Conservation (phyloP, 2,329 filamentous ascomycete genomes). For the Chaetomiaceae sp. region DNA sequence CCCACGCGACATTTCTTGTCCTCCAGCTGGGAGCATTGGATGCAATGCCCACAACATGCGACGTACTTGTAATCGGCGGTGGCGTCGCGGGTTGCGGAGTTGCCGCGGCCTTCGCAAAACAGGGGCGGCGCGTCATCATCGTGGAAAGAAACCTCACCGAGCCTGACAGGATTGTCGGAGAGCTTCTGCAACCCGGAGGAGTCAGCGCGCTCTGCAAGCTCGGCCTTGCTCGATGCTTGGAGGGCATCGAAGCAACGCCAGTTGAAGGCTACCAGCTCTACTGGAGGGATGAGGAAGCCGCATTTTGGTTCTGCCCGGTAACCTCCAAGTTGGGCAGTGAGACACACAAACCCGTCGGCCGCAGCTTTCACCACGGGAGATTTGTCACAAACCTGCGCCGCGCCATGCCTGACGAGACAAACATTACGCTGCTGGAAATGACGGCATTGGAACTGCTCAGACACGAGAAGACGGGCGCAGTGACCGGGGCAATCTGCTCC, state of each 20-base stretch:
- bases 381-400: conserved; percentile 7
- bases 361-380: conserved; percentile 15
- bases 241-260: conserved; percentile 15
- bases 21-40: too few species aligned
- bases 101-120: conserved; percentile 7
- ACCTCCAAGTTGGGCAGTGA: not conserved
- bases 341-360: not conserved
- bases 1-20: too few species aligned
- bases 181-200: conserved; percentile 16
- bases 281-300: conserved; percentile 11
- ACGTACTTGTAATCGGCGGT: conserved; percentile 13
- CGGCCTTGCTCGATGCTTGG: conserved; percentile 6
- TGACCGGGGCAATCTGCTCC: conserved; percentile 2
- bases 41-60: not conserved
- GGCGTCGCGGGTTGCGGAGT: conserved; percentile 11
- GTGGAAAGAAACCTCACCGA: conserved; percentile 12
- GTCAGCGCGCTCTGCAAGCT: conserved; percentile 6
- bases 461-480: not conserved
- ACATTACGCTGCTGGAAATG: conserved; percentile 3
- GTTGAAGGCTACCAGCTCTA: conserved; percentile 16
- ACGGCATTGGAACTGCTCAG: conserved; percentile 11
- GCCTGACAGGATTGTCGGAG: conserved; percentile 16
- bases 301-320: conserved; percentile 13
- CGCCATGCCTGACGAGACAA: not conserved
- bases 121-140: conserved; percentile 9